phyloP scores from a whole-genome alignment of 139 green algal genomes.

The Coelastrella sp. region DNA sequence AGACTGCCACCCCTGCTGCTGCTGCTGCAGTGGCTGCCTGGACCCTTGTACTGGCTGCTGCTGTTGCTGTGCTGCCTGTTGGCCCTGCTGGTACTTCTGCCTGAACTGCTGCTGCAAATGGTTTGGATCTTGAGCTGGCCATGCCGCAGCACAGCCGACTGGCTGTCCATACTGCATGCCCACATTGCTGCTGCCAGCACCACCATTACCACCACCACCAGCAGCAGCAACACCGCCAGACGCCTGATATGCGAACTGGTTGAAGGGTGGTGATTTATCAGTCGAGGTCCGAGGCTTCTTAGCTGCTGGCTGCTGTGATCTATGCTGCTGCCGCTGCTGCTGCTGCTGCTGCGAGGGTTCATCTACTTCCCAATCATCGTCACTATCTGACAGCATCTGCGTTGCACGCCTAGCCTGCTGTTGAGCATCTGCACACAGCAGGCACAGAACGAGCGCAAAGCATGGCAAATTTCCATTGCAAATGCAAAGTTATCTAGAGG shows the following conservation, averaged over 20 bases:
- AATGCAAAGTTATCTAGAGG: neutral
- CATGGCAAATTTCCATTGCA: neutral
- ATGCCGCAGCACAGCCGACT: neutral
- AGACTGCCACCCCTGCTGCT: neutral
- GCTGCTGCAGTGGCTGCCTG: neutral
- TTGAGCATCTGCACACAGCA: neutral
- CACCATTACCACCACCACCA: neutral
- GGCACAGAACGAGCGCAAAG: neutral
- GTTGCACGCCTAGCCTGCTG: neutral
- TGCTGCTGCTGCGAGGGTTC: neutral
- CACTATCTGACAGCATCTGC: neutral
- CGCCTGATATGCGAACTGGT: neutral
- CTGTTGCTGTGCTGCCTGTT: neutral
- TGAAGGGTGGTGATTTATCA: neutral
- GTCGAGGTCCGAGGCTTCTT: neutral
- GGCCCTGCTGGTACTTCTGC: neutral
- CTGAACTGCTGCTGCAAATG: slow-evolving; percentile 16
- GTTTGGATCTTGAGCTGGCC: neutral
- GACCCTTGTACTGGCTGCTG: neutral
- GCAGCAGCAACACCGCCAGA: neutral
- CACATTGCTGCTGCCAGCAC: neutral
- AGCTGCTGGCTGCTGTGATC: neutral
- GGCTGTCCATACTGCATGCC: neutral
- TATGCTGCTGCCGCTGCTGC: slow-evolving; percentile 11
- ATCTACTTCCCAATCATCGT: neutral